Conservation (phyloP, 148 eudicot genomes). For the Nyssa sinensis region DNA sequence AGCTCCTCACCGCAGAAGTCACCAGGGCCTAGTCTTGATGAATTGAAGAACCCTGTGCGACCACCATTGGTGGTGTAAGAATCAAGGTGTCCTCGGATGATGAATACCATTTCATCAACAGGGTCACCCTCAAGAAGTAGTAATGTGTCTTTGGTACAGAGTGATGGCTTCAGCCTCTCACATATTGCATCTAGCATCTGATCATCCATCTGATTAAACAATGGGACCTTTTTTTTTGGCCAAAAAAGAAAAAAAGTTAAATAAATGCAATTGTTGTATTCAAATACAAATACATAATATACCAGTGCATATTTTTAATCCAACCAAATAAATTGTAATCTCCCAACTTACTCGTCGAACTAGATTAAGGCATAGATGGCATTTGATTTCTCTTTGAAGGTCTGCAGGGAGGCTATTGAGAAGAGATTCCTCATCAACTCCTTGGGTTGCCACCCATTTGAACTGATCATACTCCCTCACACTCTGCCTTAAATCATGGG, state of each 20-base stretch:
- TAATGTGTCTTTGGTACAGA: slow-evolving; percentile 19
- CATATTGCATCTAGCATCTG: slow-evolving; percentile 28
- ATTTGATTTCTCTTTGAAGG: slow-evolving; percentile 21
- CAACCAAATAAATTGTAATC: too few relatives aligned
- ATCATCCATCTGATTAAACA: slow-evolving; percentile 29
- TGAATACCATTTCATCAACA: slow-evolving; percentile 23
- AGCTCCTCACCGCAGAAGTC: slow-evolving; percentile 33
- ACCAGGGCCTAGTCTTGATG: slow-evolving; percentile 10
- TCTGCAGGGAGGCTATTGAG: slow-evolving; percentile 13
- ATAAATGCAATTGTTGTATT: too few relatives aligned
- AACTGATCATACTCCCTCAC: slow-evolving; percentile 17
- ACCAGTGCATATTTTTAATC: too few relatives aligned
- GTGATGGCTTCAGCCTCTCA: slow-evolving; percentile 15
- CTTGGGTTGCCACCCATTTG: slow-evolving; percentile 15
- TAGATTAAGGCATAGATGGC: slow-evolving; percentile 18
- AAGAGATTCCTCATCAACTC: slow-evolving; percentile 17
- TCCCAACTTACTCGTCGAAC: slow-evolving; percentile 13
- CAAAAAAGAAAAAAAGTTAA: neutral
- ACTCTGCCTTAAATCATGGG: slow-evolving; percentile 13
- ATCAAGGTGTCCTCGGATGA: slow-evolving; percentile 26
- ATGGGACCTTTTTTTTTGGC: slow-evolving; percentile 21
- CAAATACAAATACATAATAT: too few relatives aligned
- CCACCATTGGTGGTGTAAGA: slow-evolving; percentile 28
- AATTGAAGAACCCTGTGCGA: slow-evolving; percentile 29
- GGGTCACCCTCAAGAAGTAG: slow-evolving; percentile 24